A percentile compares a stretch with the other conserved stretches of the same genome.
These are phyloP conservation scores for Passiflora organensis DNA, from an alignment of 345 rosid species.

Conservation along the genomic window DNA sequence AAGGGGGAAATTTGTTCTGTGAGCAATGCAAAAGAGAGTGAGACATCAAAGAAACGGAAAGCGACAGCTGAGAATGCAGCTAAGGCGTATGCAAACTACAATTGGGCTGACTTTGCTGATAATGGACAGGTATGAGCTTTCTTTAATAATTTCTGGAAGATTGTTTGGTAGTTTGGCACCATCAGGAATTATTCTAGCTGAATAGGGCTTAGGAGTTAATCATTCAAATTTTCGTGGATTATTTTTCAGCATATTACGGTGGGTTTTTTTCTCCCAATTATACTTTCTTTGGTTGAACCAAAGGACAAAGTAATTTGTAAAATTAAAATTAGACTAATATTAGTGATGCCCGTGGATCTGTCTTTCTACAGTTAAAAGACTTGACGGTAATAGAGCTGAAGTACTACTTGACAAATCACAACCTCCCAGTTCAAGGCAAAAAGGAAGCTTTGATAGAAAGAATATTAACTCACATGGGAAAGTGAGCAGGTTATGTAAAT, in stretches of 20 bases:
- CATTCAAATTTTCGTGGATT: neutral
- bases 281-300: neutral
- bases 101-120: slow-evolving; percentile 73
- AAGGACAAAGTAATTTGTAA: neutral
- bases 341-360: neutral
- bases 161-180: too few species aligned
- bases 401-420: slow-evolving; percentile 56
- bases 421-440: slow-evolving; percentile 62
- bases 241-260: neutral
- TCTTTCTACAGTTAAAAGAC: slow-evolving; percentile 61
- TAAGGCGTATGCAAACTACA: slow-evolving; percentile 40
- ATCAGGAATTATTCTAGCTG: too few species aligned
- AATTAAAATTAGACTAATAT: neutral
- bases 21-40: slow-evolving; percentile 39
- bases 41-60: slow-evolving; percentile 63
- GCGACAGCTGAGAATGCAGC: slow-evolving; percentile 43
- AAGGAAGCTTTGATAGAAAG: slow-evolving; percentile 69
- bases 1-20: slow-evolving; percentile 44
- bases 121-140: slow-evolving; percentile 56
- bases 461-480: slow-evolving; percentile 69
- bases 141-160: neutral
- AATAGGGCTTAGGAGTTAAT: too few species aligned
- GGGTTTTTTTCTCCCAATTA: neutral
- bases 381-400: slow-evolving; percentile 69
- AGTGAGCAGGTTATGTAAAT: slow-evolving; percentile 22